Evolutionary conservation across 768 basidiomycete genomes (phyloP).

Genomic region (Chalciporus piperatus): DNA sequence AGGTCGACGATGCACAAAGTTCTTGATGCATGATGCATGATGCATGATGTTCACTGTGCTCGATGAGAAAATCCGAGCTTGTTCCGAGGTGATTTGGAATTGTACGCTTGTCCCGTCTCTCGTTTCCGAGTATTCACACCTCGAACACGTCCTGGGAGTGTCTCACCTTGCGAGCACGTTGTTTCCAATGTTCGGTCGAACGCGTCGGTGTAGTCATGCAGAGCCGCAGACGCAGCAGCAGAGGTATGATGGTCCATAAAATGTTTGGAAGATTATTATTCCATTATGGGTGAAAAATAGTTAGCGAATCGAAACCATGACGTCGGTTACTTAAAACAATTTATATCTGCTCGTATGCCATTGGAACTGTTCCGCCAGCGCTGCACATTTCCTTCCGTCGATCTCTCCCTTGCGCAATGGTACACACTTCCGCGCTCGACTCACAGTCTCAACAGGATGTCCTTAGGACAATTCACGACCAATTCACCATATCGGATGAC

Average conservation of each 20-base stretch:
- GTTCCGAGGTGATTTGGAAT: neutral
- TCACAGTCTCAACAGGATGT: conserved; percentile 44
- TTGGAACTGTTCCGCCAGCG: neutral
- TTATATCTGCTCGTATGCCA: conserved; percentile 2
- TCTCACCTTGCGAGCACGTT: neutral
- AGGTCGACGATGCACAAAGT: no score
- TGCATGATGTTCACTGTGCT: neutral
- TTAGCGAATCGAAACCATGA: neutral
- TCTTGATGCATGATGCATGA: no score
- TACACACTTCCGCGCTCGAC: conserved; percentile 40
- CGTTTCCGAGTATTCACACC: neutral
- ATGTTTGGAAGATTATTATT: neutral
- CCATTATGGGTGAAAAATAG: neutral
- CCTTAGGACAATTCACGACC: conserved; percentile 64
- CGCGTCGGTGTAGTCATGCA: no score
- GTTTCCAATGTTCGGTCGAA: no score
- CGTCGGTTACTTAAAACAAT: conserved; percentile 1
- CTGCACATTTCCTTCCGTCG: conserved; percentile 1
- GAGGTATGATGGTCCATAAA: no score
- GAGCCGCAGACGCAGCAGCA: no score
- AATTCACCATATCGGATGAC: conserved; percentile 66
- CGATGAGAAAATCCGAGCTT: neutral
- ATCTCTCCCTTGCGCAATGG: conserved; percentile 22
- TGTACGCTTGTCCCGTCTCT: neutral
- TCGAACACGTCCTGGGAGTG: neutral